These are phyloP conservation scores for Allomyces javanicus DNA, from an alignment of 192 early-diverging fungal genomes.

Conservation along the genomic window DNA sequence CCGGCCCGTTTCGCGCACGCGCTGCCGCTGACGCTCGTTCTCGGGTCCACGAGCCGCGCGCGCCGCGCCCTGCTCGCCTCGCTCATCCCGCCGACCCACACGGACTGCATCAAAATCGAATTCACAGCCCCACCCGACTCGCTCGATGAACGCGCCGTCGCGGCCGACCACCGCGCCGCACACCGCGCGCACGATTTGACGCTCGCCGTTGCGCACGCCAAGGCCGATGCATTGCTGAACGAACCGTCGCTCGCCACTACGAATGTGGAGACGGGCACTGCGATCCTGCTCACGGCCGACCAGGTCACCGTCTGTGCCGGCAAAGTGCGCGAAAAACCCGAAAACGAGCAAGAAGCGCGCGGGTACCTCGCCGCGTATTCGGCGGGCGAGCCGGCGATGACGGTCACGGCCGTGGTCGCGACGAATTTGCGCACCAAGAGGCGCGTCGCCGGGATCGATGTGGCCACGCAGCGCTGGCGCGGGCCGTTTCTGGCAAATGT, in stretches of 20 bases:
- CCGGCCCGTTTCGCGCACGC: too few species aligned
- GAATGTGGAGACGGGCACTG: not conserved
- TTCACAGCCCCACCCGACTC: not conserved
- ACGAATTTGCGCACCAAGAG: constrained; percentile 16
- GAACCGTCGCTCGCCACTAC: not conserved
- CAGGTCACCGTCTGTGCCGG: constrained; percentile 23
- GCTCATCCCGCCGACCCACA: too few species aligned
- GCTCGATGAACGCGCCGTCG: not conserved
- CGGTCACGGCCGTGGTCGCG: constrained; percentile 21
- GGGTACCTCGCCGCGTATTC: constrained; percentile 16
- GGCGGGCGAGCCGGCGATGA: constrained; percentile 12
- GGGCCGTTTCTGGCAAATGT: constrained; percentile 13
- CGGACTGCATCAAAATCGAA: too few species aligned
- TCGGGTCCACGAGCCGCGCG: too few species aligned
- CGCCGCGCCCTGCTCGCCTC: too few species aligned
- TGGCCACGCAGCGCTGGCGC: constrained; percentile 19
- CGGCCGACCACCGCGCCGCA: not conserved
- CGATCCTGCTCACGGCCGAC: constrained; percentile 14
- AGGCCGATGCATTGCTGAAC: constrained; percentile 17
- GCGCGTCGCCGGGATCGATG: constrained; percentile 13
- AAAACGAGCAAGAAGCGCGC: constrained; percentile 11
- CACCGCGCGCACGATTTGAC: not conserved
- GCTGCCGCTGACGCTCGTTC: too few species aligned
- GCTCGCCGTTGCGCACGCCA: constrained; percentile 15
- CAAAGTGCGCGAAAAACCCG: constrained; percentile 26